phyloP scores from a whole-genome alignment of 164 flowering plant genomes.

The Stephania cephalantha region DNA sequence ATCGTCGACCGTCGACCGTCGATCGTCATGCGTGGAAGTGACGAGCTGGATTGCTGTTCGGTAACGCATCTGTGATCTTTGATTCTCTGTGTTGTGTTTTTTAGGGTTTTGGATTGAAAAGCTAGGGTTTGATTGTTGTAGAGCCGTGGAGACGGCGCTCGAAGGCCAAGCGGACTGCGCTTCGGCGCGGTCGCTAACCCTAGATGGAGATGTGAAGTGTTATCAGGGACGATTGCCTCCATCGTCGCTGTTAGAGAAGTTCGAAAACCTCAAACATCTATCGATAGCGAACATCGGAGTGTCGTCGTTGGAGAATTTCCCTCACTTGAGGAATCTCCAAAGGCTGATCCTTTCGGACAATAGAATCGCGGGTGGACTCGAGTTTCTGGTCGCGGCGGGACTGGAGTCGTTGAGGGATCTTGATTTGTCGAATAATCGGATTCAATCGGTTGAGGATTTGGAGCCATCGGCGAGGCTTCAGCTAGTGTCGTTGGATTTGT shows the following conservation, averaged over 20 bases:
- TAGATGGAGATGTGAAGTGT: slow-evolving; percentile 92
- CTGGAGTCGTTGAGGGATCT: slow-evolving; percentile 69
- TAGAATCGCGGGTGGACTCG: slow-evolving; percentile 78
- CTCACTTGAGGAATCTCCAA: slow-evolving; percentile 60
- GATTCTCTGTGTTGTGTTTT: background rate
- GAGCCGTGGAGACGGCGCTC: slow-evolving; percentile 81
- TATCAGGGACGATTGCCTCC: slow-evolving; percentile 74
- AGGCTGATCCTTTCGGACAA: slow-evolving; percentile 74
- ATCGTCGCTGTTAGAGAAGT: slow-evolving; percentile 60
- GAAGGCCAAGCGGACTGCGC: slow-evolving; percentile 59
- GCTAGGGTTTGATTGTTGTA: slow-evolving; percentile 21
- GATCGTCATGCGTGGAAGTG: no score
- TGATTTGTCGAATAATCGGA: slow-evolving; percentile 82
- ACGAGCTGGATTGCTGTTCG: no score
- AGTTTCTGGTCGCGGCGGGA: slow-evolving; percentile 69
- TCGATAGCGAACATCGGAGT: slow-evolving; percentile 84
- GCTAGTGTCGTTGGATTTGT: slow-evolving; percentile 79
- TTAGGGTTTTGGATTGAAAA: slow-evolving; percentile 1
- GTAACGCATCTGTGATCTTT: background rate
- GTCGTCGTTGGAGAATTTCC: slow-evolving; percentile 79
- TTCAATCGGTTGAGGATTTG: slow-evolving; percentile 69
- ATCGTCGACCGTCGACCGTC: no score
- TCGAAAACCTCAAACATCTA: slow-evolving; percentile 61
- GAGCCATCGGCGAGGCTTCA: slow-evolving; percentile 63
- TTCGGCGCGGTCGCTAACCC: slow-evolving; percentile 51